Evolutionary conservation across 192 early-diverging fungal species (phyloP).

Genomic region (Mortierella hygrophila): DNA sequence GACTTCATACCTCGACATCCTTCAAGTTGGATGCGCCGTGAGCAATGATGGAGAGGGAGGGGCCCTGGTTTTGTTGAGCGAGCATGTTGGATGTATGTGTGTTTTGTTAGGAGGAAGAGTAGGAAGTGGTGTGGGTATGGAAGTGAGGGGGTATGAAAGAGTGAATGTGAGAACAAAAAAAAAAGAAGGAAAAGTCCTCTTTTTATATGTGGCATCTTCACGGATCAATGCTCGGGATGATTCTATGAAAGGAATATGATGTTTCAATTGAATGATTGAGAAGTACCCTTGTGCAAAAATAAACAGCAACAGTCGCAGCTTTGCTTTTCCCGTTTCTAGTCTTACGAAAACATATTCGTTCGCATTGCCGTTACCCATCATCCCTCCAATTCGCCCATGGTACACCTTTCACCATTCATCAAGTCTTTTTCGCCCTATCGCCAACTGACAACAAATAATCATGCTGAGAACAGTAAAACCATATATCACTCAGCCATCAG

Average conservation of each 20-base stretch:
- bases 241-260: neutral
- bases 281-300: neutral
- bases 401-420: neutral
- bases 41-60: constrained; percentile 52
- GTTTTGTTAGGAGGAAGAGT: neutral
- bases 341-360: neutral
- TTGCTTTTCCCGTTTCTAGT: neutral
- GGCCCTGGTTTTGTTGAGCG: constrained; percentile 18
- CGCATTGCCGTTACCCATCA: neutral
- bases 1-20: constrained; percentile 49
- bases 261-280: neutral
- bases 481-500: neutral
- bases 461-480: neutral
- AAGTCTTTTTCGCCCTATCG: neutral
- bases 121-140: neutral
- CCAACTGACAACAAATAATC: neutral
- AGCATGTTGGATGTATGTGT: constrained; percentile 3
- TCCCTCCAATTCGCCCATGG: neutral
- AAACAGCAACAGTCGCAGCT: neutral
- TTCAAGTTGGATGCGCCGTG: constrained; percentile 51
- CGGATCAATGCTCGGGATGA: constrained; percentile 1
- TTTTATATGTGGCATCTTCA: neutral
- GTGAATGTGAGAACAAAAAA: neutral
- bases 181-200: neutral
- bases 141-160: neutral